Base-by-base conservation (phyloP, 2,329 filamentous ascomycete species). In the Fusarium armeniacum region DNA sequence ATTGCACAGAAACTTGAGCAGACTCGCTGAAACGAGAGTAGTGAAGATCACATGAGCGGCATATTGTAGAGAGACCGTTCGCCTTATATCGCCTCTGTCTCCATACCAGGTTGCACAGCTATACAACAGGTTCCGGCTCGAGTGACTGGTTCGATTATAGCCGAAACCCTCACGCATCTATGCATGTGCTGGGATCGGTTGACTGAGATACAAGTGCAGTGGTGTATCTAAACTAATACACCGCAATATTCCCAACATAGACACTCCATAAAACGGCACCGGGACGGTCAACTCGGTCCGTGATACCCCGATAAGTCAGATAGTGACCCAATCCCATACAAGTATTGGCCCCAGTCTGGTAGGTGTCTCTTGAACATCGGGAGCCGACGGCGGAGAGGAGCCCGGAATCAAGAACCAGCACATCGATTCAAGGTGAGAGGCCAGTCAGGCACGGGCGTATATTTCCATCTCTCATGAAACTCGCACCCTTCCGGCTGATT, bases 271-370 rank as follows among this genome's bases (percentile, higher is more conserved):
- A n/a, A 51, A 35, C 36, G 50, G 45, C n/a, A 32, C n/a, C 41
- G 30, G 51, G 16, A 38, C 51, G 41, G 50, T 36, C 53, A 59
- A 28, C 44, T 70, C 67, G 67, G 67, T 41, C 54, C 52, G 33
- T n/a, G 38, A 67, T 67, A 67, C 26, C 52, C 67, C 67, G 67
- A 70, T 22, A 41, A 43, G 38, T 41, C 33, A 30, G 40, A 47
- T 28, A 24, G 22, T 55, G 44, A 20, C 53, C 50, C 55, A 69
- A 38, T 49, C 38, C 54, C 22, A 26, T 32, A 41, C 45, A 15
- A 30, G 38, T 24, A 16, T 30, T 28, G 44, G 51, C 38, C 38
- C 61, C 32, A 65, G 61, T 47, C 33, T 51, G 47, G 63, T 32
- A 50, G 45, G 20, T 52, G 32, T 24, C 24, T 33, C 35, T 65